Evolutionary conservation across 1,139 yeast species (phyloP).

Genomic region (Hyphopichia pseudoburtonii): DNA sequence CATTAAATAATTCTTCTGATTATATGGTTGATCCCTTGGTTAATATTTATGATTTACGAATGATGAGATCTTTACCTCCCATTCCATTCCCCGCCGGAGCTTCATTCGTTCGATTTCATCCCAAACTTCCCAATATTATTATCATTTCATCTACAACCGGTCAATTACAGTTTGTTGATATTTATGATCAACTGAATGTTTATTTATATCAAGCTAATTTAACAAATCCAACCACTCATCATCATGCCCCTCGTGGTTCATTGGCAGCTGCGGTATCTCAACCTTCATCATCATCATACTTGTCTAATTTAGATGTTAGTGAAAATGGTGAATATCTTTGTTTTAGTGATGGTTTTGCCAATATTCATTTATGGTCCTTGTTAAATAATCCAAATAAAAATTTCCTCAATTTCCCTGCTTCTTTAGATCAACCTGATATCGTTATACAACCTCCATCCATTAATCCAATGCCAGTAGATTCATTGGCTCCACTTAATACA

Average conservation of each 20-base stretch:
- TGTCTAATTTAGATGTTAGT: slow-evolving; percentile 65
- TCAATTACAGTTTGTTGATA: slow-evolving; percentile 81
- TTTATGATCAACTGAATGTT: slow-evolving; percentile 71
- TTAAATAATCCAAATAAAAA: slow-evolving; percentile 32
- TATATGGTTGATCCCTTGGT: slow-evolving; percentile 72
- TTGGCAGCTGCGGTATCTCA: slow-evolving; percentile 1
- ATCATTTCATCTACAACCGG: slow-evolving; percentile 76
- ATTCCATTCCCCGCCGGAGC: slow-evolving; percentile 92
- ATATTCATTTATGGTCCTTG: slow-evolving; percentile 75
- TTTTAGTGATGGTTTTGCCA: slow-evolving; percentile 64
- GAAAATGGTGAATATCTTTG: slow-evolving; percentile 79
- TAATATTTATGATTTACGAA: slow-evolving; percentile 76
- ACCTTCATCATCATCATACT: slow-evolving; percentile 16
- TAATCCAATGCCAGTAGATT: slow-evolving; percentile 34
- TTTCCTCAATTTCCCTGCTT: slow-evolving; percentile 48
- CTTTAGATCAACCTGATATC: slow-evolving; percentile 52
- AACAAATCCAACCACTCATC: slow-evolving; percentile 23
- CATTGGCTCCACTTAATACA: slow-evolving; percentile 57
- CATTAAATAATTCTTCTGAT: slow-evolving; percentile 14
- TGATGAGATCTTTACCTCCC: slow-evolving; percentile 74
- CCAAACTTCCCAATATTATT: slow-evolving; percentile 78
- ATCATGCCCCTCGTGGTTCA: slow-evolving; percentile 7
- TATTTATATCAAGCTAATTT: slow-evolving; percentile 64
- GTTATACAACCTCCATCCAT: slow-evolving; percentile 21
- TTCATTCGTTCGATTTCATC: slow-evolving; percentile 78